These are phyloP conservation scores for Chenopodium quinoa DNA, from an alignment of 148 eudicot species.

Conservation along the genomic window DNA sequence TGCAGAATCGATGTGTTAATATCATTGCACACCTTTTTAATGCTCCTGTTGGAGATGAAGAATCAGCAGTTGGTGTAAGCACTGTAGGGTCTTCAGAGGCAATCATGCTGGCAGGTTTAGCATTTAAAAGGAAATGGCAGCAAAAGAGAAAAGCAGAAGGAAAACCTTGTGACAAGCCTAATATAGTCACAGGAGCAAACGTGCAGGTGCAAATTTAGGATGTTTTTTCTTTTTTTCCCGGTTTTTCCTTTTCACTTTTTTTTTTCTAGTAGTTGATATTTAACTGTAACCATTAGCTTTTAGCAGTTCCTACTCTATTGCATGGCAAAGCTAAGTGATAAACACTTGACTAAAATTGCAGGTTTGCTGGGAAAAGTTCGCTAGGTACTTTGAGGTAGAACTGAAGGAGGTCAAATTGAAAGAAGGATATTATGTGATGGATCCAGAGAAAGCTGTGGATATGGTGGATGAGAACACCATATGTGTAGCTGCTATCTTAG, in stretches of 20 bases:
- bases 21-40: conserved; percentile 31
- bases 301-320: neutral
- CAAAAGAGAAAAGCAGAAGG: conserved; percentile 26
- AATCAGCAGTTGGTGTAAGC: conserved; percentile 30
- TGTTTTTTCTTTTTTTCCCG: too few relatives aligned
- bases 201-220: conserved; percentile 18
- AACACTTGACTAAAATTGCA: neutral
- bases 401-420: conserved; percentile 28
- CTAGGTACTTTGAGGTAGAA: conserved; percentile 34
- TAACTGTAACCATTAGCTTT: neutral
- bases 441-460: conserved; percentile 29
- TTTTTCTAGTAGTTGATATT: neutral
- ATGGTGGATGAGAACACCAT: conserved; percentile 35
- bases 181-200: conserved; percentile 34
- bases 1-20: conserved; percentile 32
- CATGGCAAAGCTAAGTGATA: neutral
- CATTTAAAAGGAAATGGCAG: conserved; percentile 38
- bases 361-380: conserved; percentile 39
- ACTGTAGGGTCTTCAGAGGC: conserved; percentile 39
- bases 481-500: conserved; percentile 29
- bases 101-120: conserved; percentile 36
- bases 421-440: conserved; percentile 35
- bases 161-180: conserved; percentile 31
- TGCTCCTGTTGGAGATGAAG: conserved; percentile 33
- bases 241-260: too few relatives aligned